phyloP scores from a whole-genome alignment of 805 yeast genomes.

The Saturnispora zaruensis region DNA sequence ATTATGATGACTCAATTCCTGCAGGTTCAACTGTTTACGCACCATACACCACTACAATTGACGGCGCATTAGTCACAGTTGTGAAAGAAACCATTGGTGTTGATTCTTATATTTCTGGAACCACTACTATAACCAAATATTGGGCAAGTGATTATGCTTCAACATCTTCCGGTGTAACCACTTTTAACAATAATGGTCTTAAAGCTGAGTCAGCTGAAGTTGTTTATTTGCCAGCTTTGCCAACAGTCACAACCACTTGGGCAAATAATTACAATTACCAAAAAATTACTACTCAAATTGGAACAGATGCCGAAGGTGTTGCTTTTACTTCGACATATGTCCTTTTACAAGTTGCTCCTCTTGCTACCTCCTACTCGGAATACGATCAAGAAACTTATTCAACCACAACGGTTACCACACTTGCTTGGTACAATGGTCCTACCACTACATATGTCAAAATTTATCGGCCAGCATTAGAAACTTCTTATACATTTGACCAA shows the following conservation, averaged over 20 bases:
- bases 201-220: not conserved
- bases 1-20: not conserved
- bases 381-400: not conserved
- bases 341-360: not conserved
- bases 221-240: constrained; percentile 5
- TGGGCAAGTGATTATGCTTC: not conserved
- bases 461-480: constrained; percentile 4
- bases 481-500: not conserved
- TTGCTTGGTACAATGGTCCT: not conserved
- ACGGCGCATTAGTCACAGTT: not conserved
- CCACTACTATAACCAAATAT: not conserved
- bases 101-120: not conserved
- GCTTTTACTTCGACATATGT: constrained; percentile 1
- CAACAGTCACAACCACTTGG: constrained; percentile 5
- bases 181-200: not conserved
- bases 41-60: constrained; percentile 1
- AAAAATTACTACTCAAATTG: not conserved
- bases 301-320: not conserved
- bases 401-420: not conserved
- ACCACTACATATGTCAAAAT: constrained; percentile 1
- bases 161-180: not conserved
- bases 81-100: constrained; percentile 8
- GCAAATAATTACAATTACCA: not conserved
- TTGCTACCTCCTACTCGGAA: constrained; percentile 1
- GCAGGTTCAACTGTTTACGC: constrained; percentile 6